Conservation (phyloP, 2,329 filamentous ascomycete species). For the Penicillium italicum region DNA sequence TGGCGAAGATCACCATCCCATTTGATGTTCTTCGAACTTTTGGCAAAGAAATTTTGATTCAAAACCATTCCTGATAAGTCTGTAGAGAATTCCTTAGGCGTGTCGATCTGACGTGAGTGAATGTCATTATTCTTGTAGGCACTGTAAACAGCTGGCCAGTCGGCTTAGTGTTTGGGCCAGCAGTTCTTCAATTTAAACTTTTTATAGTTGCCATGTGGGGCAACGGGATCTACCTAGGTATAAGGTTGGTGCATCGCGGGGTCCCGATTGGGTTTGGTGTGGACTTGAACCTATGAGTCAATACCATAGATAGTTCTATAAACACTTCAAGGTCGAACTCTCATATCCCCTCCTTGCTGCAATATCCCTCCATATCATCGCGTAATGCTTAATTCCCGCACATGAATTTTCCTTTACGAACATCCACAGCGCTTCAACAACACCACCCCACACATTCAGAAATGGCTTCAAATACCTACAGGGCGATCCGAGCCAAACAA, state of each 20-base stretch:
- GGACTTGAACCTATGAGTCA: background rate
- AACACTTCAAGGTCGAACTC: background rate
- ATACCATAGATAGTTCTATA: background rate
- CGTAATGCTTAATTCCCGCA: too few species aligned
- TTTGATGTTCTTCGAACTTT: background rate
- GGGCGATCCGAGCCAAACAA: conserved; percentile 54
- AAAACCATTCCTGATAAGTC: too few species aligned
- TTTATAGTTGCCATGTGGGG: background rate
- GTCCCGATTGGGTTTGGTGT: background rate
- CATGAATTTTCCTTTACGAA: too few species aligned
- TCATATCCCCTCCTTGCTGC: background rate
- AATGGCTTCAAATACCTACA: conserved; percentile 27
- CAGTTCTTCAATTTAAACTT: background rate
- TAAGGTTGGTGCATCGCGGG: background rate
- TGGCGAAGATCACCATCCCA: background rate
- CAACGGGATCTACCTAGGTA: background rate
- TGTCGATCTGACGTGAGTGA: accelerated
- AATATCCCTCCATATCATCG: too few species aligned
- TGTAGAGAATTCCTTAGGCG: background rate
- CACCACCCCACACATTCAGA: background rate
- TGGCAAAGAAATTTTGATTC: too few species aligned
- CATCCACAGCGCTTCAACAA: too few species aligned
- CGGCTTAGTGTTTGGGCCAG: too few species aligned
- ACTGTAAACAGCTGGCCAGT: background rate
- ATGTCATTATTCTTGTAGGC: background rate